These are phyloP conservation scores for Hymenoscyphus infarciens DNA, from an alignment of 2,329 filamentous ascomycete species.

Conservation along the genomic window DNA sequence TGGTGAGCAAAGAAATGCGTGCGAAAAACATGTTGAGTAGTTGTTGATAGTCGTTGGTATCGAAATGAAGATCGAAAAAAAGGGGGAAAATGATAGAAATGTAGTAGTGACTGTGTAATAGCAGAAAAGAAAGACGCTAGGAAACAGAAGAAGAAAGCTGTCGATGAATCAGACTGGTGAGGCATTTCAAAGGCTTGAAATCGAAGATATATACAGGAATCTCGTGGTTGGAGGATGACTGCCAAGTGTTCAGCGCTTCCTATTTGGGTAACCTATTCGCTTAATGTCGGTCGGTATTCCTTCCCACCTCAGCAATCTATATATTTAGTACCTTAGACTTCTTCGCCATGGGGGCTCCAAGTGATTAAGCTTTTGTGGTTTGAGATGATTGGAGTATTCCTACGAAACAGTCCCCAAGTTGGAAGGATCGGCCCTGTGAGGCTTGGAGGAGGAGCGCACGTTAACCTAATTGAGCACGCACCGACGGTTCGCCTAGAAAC, in stretches of 20 bases:
- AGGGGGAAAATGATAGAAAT: background rate
- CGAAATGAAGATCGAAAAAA: background rate
- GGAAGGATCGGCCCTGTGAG: background rate
- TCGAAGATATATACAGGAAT: too few relatives aligned
- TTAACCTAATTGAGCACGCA: background rate
- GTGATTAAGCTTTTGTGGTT: background rate
- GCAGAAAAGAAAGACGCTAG: too few relatives aligned
- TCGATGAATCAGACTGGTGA: background rate
- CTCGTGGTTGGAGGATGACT: too few relatives aligned
- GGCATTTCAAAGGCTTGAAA: background rate
- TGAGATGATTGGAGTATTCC: background rate
- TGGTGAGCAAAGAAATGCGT: background rate
- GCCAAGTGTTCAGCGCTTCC: too few relatives aligned
- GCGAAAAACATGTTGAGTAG: constrained; percentile 5
- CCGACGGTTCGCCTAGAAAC: too few relatives aligned
- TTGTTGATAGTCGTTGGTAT: background rate
- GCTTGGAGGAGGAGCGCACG: background rate
- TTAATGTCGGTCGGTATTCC: too few relatives aligned
- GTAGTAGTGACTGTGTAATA: background rate
- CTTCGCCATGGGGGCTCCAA: background rate
- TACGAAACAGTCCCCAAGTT: background rate
- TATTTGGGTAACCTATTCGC: too few relatives aligned
- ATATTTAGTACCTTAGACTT: too few relatives aligned
- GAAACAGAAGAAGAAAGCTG: too few relatives aligned
- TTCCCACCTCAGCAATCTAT: too few relatives aligned